These are phyloP conservation scores for Candida cerambycidarum DNA, from an alignment of 805 yeast genomes.

Conservation along the genomic window DNA sequence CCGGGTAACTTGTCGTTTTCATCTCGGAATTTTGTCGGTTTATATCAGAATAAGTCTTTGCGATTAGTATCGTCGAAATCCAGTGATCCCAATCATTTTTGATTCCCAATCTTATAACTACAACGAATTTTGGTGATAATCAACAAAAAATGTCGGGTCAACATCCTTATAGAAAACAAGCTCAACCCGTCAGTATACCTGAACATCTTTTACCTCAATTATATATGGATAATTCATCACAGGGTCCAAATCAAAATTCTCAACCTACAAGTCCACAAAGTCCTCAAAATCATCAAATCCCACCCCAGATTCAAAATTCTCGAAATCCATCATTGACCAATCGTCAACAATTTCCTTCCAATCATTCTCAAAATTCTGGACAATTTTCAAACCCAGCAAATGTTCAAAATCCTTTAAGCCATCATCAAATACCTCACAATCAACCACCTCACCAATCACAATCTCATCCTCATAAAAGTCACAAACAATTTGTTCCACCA, in stretches of 20 bases:
- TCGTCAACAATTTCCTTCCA: too few species aligned
- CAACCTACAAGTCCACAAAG: background rate
- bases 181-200: slow-evolving; percentile 21
- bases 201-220: slow-evolving; percentile 26
- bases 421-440: background rate
- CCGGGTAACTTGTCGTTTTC: background rate
- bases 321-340: too few species aligned
- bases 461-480: background rate
- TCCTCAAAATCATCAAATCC: slow-evolving; percentile 2
- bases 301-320: slow-evolving; percentile 7
- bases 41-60: too few species aligned
- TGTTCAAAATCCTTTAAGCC: too few species aligned
- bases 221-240: slow-evolving; percentile 12
- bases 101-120: too few species aligned
- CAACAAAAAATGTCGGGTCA: slow-evolving; percentile 6
- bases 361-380: too few species aligned
- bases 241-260: background rate
- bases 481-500: background rate
- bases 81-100: too few species aligned
- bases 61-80: too few species aligned
- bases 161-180: slow-evolving; percentile 16
- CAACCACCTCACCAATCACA: background rate
- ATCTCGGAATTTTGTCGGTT: background rate
- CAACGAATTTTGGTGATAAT: too few species aligned
- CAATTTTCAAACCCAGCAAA: too few species aligned